Evolutionary conservation across 768 basidiomycete species (phyloP).

Genomic region (Suillus luteus): DNA sequence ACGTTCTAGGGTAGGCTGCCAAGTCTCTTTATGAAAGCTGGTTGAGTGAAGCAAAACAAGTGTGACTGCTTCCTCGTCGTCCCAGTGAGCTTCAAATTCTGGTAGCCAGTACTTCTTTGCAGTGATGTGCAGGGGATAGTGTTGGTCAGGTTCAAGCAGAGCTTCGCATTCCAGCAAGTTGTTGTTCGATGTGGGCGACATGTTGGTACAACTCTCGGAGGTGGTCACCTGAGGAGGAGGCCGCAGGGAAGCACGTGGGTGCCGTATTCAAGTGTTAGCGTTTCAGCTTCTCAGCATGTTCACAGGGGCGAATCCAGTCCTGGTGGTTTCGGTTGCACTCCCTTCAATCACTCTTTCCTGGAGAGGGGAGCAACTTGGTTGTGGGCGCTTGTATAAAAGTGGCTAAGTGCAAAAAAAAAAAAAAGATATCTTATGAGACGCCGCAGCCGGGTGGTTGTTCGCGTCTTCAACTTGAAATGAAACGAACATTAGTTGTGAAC

Average conservation of each 20-base stretch:
- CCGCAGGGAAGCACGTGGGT: conserved; percentile 1
- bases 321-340: not conserved
- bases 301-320: not conserved
- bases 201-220: not conserved
- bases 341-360: not conserved
- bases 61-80: conserved; percentile 50
- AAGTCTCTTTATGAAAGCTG: conserved; percentile 75
- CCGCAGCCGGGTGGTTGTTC: not conserved
- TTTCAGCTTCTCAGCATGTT: not conserved
- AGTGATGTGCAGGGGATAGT: conserved; percentile 51
- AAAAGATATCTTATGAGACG: not conserved
- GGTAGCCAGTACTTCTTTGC: conserved; percentile 60
- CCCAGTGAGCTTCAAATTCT: conserved; percentile 37
- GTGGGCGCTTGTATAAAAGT: not conserved
- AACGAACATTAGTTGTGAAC: not conserved
- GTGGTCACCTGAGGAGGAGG: not conserved
- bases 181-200: not conserved
- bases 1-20: conserved; percentile 59
- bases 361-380: not conserved
- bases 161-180: conserved; percentile 28
- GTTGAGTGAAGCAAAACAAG: conserved; percentile 68
- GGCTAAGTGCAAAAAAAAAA: not conserved
- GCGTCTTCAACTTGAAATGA: not conserved
- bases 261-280: not conserved
- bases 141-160: conserved; percentile 39